phyloP scores from a whole-genome alignment of 495 filamentous ascomycete species.

The Xylaria intraflava region DNA sequence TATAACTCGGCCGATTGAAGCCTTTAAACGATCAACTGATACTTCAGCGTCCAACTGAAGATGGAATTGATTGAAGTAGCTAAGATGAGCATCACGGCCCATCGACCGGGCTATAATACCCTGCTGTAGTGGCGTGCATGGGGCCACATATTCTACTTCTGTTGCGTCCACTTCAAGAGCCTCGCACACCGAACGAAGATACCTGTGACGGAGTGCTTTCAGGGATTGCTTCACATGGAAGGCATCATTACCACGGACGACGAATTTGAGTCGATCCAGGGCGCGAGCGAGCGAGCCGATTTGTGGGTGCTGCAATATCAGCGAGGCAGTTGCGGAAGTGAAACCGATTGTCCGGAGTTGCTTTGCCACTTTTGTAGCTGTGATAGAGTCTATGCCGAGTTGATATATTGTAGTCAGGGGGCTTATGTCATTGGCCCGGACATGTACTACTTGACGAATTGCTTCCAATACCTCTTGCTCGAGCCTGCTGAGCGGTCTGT shows the following conservation, averaged over 20 bases:
- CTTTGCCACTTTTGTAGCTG: slow-evolving; percentile 56
- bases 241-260: slow-evolving; percentile 23
- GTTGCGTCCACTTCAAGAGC: slow-evolving; percentile 7
- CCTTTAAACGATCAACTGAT: slow-evolving; percentile 36
- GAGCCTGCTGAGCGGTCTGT: slow-evolving; percentile 28
- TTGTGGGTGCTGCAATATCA: slow-evolving; percentile 58
- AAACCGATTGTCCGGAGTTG: slow-evolving; percentile 50
- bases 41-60: slow-evolving; percentile 44
- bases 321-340: slow-evolving; percentile 49
- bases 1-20: slow-evolving; percentile 47
- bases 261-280: slow-evolving; percentile 21
- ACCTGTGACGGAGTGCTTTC: slow-evolving; percentile 49
- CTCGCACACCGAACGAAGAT: slow-evolving; percentile 32
- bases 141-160: slow-evolving; percentile 62
- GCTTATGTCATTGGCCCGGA: slow-evolving; percentile 39
- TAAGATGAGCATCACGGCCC: slow-evolving; percentile 35
- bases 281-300: slow-evolving; percentile 43
- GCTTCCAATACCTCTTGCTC: slow-evolving; percentile 45
- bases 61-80: slow-evolving; percentile 67
- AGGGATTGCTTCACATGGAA: slow-evolving; percentile 48
- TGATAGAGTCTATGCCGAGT: slow-evolving; percentile 76
- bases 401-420: slow-evolving; percentile 66
- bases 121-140: slow-evolving; percentile 73
- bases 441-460: slow-evolving; percentile 42
- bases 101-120: slow-evolving; percentile 70